Evolutionary conservation across 495 filamentous ascomycete species (phyloP), one percentile per base, ranked within the genome.

Genomic region (Daldinia concentrica): DNA sequence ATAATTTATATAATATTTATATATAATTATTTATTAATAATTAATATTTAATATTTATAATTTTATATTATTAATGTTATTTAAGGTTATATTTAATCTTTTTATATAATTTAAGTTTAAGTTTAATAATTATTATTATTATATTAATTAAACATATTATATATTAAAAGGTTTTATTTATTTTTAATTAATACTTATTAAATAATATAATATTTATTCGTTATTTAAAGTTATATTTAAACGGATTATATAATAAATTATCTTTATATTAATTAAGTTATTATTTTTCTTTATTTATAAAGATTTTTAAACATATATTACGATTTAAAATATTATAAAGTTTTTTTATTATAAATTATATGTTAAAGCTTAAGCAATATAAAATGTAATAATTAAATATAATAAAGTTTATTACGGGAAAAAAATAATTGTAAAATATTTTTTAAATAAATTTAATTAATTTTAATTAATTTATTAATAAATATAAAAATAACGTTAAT

Each of bases 31-130:
- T 50, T 9, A 50, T 26, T 26, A 50, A 50, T 22, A n/a, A 24
- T 50, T 50, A 22, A 50, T 50, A 24, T 50, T 50, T 12, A 26
- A 50, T 50, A n/a, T 26, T 24, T 50, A 50, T 50, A 41, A 41
- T 41, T 41, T 14, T 14, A 14, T 14, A 41, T 5, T 15, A 41
- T 41, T 41, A 11, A 4, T 41, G 0, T n/a, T 12, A 41, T 41
- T 41, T 41, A 50, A 50, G 11, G 26, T 24, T 24, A 9, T 50
- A 24, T 50, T 22, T 50, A 50, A 50, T 4, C 2, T 24, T 22
- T 22, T 12, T 1, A 50, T 41, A 50, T 7, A 24, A 22, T 50
- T 50, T 50, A 26, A 50, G 26, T 26, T 24, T 26, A 11, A 50
- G 3, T 50, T 50, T 50, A 50, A 50, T 22, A 1, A 41, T 14